Conservation (phyloP, 164 flowering plant genomes). For the Berberis vulgaris region DNA sequence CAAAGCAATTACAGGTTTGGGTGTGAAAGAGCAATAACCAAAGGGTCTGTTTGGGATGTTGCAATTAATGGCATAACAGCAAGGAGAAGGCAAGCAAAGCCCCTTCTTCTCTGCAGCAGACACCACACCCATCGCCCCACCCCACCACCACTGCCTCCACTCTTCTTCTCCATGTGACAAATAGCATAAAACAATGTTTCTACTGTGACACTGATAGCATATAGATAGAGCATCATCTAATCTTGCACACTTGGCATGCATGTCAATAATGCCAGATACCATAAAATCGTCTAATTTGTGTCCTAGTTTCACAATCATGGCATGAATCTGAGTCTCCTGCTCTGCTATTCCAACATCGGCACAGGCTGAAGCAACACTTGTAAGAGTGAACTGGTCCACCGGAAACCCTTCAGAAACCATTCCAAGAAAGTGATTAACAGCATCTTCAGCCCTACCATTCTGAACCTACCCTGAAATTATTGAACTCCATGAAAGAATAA, state of each 20-base stretch:
- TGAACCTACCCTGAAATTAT: slow-evolving; percentile 52
- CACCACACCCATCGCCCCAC: too few relatives aligned
- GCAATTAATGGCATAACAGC: too few relatives aligned
- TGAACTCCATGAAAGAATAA: slow-evolving; percentile 46
- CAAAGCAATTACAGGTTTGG: too few relatives aligned
- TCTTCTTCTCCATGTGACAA: too few relatives aligned
- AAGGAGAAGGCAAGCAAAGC: too few relatives aligned
- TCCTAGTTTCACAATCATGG: slow-evolving; percentile 38
- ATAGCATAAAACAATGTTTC: slow-evolving; percentile 37
- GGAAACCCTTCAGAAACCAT: slow-evolving; percentile 32
- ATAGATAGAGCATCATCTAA: slow-evolving; percentile 33
- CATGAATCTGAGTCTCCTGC: slow-evolving; percentile 51
- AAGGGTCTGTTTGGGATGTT: too few relatives aligned
- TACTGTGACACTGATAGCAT: slow-evolving; percentile 23
- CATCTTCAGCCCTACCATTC: slow-evolving; percentile 43
- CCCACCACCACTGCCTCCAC: too few relatives aligned
- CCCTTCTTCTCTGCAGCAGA: too few relatives aligned
- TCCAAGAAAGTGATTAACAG: slow-evolving; percentile 31
- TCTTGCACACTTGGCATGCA: slow-evolving; percentile 36
- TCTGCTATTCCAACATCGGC: slow-evolving; percentile 38
- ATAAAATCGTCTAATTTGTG: slow-evolving; percentile 32
- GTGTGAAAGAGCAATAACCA: too few relatives aligned
- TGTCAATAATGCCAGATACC: slow-evolving; percentile 36
- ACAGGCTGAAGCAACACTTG: slow-evolving; percentile 53
- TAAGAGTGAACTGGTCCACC: slow-evolving; percentile 35